Evolutionary conservation across 179 eudicot species (phyloP), one percentile per base, ranked within the genome.

Genomic region (Beta macrorhiza): DNA sequence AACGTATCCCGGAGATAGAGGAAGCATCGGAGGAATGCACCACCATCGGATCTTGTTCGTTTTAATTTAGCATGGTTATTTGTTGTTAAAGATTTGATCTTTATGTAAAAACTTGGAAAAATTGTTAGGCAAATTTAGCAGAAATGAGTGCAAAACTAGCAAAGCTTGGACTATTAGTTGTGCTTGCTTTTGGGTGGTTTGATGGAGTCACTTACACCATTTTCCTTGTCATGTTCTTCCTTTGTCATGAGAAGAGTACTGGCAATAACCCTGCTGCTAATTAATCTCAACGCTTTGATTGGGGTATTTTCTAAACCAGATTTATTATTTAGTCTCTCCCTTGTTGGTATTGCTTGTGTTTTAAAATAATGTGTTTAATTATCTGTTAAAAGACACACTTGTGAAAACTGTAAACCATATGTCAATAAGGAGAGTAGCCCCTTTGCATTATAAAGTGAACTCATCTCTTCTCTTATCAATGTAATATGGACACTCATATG

Each of bases 221-320:
- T 63, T 89, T 91, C 86, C 86, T 91, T 83, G 88, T 89, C 62
- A 79, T 89, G 83, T 88, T 89, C 5, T 91, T 91, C 75, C 87
- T 89, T 58, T 90, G 90, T 6, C 89, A 89, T 75, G 93, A 89
- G 87, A 91, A 89, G 79, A 89, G 90, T 52, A 89, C 93, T 58
- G 92, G 93, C 64, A 88, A 91, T 7, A 91, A 91, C 53, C 93
- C 92, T 81, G 90, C 92, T 83, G 90, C 92, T 68, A 89, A 91
- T 83, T 29, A 29, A 29, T 29, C 76, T 91, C 82, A 76, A 87
- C 84, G 87, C 93, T 49, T 85, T 89, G 47, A 22, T 86, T 75
- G 93, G 89, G 90, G 91, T 88, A 83, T 65, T 83, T 52, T 45
- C 22, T 73, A 69, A 29, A 19, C 62, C 53, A 51, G 5, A 13